Evolutionary conservation across 2,329 filamentous ascomycete genomes (phyloP), one percentile per base, ranked within the genome.

Genomic region (Claviceps humidiphila): DNA sequence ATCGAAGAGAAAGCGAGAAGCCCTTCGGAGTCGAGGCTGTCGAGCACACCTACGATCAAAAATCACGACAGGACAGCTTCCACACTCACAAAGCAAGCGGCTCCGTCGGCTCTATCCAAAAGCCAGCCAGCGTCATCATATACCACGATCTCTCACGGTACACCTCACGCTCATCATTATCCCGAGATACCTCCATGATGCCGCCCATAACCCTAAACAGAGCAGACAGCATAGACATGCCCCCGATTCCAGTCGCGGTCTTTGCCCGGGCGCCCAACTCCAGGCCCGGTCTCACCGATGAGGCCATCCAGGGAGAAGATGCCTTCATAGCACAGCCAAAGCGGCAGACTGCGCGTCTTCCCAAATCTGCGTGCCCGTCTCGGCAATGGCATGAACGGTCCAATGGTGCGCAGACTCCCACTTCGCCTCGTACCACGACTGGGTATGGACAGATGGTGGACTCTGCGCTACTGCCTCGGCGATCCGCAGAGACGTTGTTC

Each of bases 221-320:
- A 60, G 66, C 55, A 58, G 66, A 66, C 52, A 74, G 72, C 59
- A 60, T 74, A 47, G 74, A 71, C 58, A 60, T 74, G 47, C 74
- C 76, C 41, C 49, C 72, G 7, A 74, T 75, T 1, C 65, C 68
- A 24, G 68, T 75, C 2, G 73, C 78, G 1, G 73, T 81, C 9
- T 67, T 80, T 30, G 79, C 80, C 13, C 70, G 74, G 47, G 81
- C 81, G 6, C 80, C 81, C 13, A 84, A 84, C 58, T 71, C 80
- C n/a, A 70, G 80, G 20, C 73, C 72, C 1, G 81, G 81, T 16
- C 71, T 84, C 5, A 84, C 81, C 2, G 80, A 84, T 55, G 78
- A 82, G 58, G 65, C 73, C 1, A 63, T 83, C 2, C 78, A 80
- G 5, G 80, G 81, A 38, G 80, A 78, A 53, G 74, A 76, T 46